A percentile compares a stretch with the other conserved stretches of the same genome.
Conservation (phyloP, 164 flowering plant genomes). For the Cinnamomum micranthum region DNA sequence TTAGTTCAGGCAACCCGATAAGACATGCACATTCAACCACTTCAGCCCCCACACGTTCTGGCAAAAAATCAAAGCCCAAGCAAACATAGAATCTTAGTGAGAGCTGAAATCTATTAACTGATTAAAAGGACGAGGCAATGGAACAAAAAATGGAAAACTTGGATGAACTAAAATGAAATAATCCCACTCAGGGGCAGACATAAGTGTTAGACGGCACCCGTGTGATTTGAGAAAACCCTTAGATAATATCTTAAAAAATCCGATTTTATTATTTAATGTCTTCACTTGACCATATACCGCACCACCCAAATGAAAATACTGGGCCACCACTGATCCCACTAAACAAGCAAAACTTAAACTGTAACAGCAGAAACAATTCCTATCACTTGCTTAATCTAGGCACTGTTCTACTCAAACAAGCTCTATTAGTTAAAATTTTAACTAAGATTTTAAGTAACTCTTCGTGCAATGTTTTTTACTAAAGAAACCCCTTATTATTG, state of each 20-base stretch:
- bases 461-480: background rate
- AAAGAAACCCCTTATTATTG: background rate
- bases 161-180: background rate
- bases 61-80: conserved; percentile 3
- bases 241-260: too few species aligned
- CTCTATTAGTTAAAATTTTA: background rate
- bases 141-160: too few species aligned
- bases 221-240: too few species aligned
- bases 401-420: background rate
- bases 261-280: too few species aligned
- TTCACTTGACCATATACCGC: too few species aligned
- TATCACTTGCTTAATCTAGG: background rate
- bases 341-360: too few species aligned
- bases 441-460: background rate
- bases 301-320: too few species aligned
- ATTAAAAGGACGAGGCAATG: background rate
- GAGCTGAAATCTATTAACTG: background rate
- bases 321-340: background rate
- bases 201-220: too few species aligned
- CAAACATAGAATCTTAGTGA: background rate
- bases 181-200: background rate
- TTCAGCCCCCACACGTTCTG: conserved; percentile 79
- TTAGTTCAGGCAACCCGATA: conserved; percentile 67
- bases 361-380: too few species aligned
- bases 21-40: conserved; percentile 95